Percentiles rank a stretch among this genome's conserved stretches.
Conservation (phyloP, 805 yeast genomes). For the Metschnikowia rubicola region DNA sequence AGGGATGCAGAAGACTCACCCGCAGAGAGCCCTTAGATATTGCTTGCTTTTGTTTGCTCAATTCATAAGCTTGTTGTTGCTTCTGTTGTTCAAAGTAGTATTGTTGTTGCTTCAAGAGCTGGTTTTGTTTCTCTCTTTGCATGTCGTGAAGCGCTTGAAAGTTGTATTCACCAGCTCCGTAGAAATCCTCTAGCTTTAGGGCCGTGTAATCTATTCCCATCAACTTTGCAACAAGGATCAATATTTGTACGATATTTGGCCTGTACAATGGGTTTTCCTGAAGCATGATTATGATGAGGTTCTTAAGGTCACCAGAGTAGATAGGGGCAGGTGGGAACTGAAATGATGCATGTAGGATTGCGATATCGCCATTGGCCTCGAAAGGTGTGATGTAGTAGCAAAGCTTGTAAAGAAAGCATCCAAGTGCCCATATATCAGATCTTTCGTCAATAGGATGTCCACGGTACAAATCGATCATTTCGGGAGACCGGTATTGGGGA, state of each 20-base stretch:
- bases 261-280: constrained; percentile 79
- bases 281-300: constrained; percentile 72
- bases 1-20: constrained; percentile 7
- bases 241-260: constrained; percentile 84
- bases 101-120: constrained; percentile 34
- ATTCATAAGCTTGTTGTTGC: constrained; percentile 23
- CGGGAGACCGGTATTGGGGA: constrained; percentile 93
- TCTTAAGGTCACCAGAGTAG: constrained; percentile 68
- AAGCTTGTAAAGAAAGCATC: constrained; percentile 83
- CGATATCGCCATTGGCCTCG: constrained; percentile 82
- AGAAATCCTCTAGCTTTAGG: constrained; percentile 40
- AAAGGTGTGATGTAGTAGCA: constrained; percentile 95
- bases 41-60: constrained; percentile 17
- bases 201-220: constrained; percentile 32
- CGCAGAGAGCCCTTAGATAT: constrained; percentile 11
- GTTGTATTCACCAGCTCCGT: constrained; percentile 51
- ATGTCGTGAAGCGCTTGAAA: constrained; percentile 53
- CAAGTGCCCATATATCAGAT: constrained; percentile 95
- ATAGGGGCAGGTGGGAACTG: constrained; percentile 69
- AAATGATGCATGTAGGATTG: constrained; percentile 79
- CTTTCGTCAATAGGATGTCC: constrained; percentile 86
- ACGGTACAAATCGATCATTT: constrained; percentile 86
- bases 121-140: constrained; percentile 39
- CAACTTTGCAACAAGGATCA: constrained; percentile 58
- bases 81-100: constrained; percentile 41